A percentile compares a stretch with the other conserved stretches of the same genome.
Conservation (phyloP, 2,329 filamentous ascomycete genomes). For the Alternaria sp. region DNA sequence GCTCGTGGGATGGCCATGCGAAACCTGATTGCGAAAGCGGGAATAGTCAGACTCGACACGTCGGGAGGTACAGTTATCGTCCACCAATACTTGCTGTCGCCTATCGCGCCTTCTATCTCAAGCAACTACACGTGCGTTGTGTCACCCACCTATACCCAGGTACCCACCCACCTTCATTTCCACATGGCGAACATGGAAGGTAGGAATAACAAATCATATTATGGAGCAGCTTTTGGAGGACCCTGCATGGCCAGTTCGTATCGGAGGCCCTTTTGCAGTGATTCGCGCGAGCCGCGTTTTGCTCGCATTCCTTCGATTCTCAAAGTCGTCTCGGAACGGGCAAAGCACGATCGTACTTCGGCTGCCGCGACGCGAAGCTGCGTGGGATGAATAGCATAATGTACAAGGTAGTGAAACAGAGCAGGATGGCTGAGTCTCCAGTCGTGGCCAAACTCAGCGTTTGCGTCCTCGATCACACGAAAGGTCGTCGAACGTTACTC, state of each 20-base stretch:
- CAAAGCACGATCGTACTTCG: not conserved
- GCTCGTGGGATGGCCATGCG: not conserved
- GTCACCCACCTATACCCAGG: not conserved
- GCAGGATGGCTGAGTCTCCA: not conserved
- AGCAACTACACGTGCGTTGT: not conserved
- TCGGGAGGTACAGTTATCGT: not conserved
- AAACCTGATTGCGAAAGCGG: not conserved
- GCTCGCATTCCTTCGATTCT: not conserved
- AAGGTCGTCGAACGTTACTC: slow-evolving; percentile 1
- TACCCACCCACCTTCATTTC: not conserved
- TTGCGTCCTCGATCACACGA: not conserved
- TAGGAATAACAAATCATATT: not conserved
- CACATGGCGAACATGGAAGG: slow-evolving; percentile 10
- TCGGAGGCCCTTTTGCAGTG: not conserved
- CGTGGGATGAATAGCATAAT: not conserved
- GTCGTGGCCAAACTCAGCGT: not conserved
- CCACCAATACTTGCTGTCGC: not conserved
- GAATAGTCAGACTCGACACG: not conserved
- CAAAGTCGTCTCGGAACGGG: not conserved
- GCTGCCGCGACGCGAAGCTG: not conserved
- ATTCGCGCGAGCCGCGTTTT: slow-evolving; percentile 6
- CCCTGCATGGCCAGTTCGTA: not conserved
- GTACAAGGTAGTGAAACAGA: not conserved
- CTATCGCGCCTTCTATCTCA: not conserved
- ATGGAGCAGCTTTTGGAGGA: slow-evolving; percentile 1